Evolutionary conservation across 257 asterid genomes (phyloP).

Genomic region (Salvia miltiorrhiza): DNA sequence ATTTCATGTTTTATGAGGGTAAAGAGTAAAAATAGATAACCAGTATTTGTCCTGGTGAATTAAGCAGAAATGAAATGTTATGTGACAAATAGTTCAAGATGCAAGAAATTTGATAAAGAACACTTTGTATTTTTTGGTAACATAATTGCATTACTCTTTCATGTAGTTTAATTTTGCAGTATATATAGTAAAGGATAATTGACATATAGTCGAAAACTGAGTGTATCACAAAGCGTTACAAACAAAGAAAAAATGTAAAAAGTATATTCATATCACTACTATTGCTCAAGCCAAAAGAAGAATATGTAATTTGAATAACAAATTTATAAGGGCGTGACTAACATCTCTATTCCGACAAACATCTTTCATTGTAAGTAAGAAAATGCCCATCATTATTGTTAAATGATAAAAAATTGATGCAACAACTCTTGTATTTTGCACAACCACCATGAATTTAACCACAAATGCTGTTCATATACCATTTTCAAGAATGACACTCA

Average conservation of each 20-base stretch:
- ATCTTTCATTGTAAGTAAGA: background rate
- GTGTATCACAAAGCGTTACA: background rate
- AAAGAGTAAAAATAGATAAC: background rate
- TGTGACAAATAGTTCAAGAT: background rate
- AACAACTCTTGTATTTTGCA: background rate
- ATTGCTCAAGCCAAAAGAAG: background rate
- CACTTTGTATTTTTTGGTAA: background rate
- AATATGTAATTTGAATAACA: background rate
- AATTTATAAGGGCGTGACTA: background rate
- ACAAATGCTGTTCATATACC: background rate
- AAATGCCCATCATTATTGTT: background rate
- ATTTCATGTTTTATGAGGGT: background rate
- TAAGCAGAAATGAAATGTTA: background rate
- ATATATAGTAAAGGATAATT: background rate
- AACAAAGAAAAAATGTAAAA: background rate
- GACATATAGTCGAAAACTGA: background rate
- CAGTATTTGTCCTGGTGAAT: background rate
- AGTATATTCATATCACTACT: background rate
- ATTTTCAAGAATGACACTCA: background rate
- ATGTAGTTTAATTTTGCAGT: background rate
- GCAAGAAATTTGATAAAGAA: background rate
- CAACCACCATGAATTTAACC: background rate
- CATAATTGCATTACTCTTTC: background rate
- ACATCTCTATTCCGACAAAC: background rate
- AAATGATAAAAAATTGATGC: background rate